Percentiles rank a stretch among this genome's conserved stretches.
Evolutionary conservation across 2,329 filamentous ascomycete species (phyloP).

Genomic region (Hypoxylon sp.): DNA sequence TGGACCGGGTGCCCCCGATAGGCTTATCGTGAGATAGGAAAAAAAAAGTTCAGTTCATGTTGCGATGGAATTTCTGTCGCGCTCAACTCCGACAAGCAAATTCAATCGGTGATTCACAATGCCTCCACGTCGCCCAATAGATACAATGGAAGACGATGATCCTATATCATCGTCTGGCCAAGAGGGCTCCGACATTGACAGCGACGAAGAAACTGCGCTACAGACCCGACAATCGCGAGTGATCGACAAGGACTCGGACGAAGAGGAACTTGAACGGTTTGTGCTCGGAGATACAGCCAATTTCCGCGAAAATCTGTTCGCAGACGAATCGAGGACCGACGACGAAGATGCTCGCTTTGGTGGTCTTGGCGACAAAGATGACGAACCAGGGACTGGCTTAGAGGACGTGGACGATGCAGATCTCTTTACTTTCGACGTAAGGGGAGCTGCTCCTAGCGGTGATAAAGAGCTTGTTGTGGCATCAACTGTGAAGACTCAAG

Average conservation of each 20-base stretch:
- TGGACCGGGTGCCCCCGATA: conserved; percentile 26
- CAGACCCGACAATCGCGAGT: conserved; percentile 50
- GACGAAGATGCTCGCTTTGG: conserved; percentile 51
- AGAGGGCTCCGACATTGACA: conserved; percentile 47
- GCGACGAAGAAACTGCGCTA: conserved; percentile 52
- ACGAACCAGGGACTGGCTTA: conserved; percentile 64
- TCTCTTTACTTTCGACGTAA: conserved; percentile 87
- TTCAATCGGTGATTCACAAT: conserved; percentile 37
- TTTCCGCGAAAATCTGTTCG: conserved; percentile 81
- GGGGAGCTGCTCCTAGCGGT: conserved; percentile 61
- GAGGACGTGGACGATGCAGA: conserved; percentile 82
- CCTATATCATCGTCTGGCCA: conserved; percentile 47
- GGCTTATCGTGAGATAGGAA: conserved; percentile 33
- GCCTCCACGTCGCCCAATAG: conserved; percentile 44
- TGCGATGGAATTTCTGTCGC: conserved; percentile 21
- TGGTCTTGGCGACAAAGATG: conserved; percentile 56
- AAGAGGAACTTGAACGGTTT: conserved; percentile 87
- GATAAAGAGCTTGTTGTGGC: conserved; percentile 50
- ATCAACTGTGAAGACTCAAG: conserved; percentile 46
- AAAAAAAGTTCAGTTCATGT: conserved; percentile 48
- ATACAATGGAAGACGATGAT: conserved; percentile 46
- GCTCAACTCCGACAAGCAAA: conserved; percentile 17
- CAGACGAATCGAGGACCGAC: conserved; percentile 60
- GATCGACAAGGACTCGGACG: conserved; percentile 82
- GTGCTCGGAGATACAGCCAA: conserved; percentile 90